Conservation (phyloP, 2,329 filamentous ascomycete species). For the Arthroderma sp. region DNA sequence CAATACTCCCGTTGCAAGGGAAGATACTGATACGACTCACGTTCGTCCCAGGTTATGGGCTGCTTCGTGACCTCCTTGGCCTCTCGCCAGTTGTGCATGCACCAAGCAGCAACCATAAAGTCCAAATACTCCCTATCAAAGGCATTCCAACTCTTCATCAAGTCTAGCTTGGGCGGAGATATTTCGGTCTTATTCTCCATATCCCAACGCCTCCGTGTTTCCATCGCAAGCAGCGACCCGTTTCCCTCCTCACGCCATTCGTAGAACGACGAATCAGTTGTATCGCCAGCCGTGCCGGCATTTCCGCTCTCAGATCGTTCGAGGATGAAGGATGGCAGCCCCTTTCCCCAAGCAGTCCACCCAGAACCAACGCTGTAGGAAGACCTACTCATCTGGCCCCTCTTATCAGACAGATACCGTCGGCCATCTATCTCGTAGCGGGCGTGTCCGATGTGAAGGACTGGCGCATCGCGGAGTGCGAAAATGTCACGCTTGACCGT, state of each 20-base stretch:
- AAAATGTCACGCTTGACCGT: constrained; percentile 11
- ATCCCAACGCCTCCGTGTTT: constrained; percentile 14
- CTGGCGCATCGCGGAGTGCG: constrained; percentile 9
- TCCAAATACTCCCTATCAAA: constrained; percentile 12
- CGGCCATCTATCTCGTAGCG: constrained; percentile 14
- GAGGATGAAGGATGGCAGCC: constrained; percentile 12
- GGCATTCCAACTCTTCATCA: constrained; percentile 10
- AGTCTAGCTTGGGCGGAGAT: constrained; percentile 10
- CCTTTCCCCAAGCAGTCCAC: constrained; percentile 11
- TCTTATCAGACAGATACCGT: constrained; percentile 10
- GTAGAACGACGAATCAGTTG: constrained; percentile 6
- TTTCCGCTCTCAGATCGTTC: background rate
- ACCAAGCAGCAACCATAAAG: constrained; percentile 15
- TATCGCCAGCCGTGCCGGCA: background rate
- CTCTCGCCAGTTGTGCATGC: constrained; percentile 16
- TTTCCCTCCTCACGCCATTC: constrained; percentile 13
- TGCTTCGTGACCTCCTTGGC: constrained; percentile 15
- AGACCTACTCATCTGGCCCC: constrained; percentile 11
- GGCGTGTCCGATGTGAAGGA: constrained; percentile 5
- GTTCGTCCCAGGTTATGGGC: constrained; percentile 14
- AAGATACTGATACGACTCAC: constrained; percentile 7
- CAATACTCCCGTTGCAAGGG: background rate
- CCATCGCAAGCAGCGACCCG: constrained; percentile 11
- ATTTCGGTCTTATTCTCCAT: constrained; percentile 11
- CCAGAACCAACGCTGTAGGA: constrained; percentile 10